Evolutionary conservation across 371 early-diverging fungal species (phyloP).

Genomic region (Mortierella sp.): DNA sequence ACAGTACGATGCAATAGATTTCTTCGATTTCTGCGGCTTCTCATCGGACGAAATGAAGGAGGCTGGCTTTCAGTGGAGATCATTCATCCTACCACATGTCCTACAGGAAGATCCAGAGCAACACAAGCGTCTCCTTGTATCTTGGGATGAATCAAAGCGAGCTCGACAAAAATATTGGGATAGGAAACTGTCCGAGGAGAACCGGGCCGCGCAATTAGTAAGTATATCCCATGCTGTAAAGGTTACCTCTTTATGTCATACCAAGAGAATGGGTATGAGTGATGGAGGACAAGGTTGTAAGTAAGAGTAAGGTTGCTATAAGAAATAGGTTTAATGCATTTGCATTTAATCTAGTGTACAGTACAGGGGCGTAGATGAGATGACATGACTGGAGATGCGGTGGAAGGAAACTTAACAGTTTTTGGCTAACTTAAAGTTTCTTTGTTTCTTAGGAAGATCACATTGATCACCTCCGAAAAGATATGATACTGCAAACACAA

Average conservation of each 20-base stretch:
- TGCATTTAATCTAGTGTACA: no score
- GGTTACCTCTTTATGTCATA: no score
- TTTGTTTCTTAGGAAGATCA: constrained; percentile 26
- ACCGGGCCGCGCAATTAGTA: constrained; percentile 10
- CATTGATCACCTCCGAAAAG: constrained; percentile 11
- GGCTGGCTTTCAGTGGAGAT: constrained; percentile 14
- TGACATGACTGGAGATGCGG: no score
- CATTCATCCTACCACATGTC: no score
- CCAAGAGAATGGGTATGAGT: no score
- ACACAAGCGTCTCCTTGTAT: constrained; percentile 6
- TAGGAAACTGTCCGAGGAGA: constrained; percentile 1
- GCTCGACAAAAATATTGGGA: constrained; percentile 14
- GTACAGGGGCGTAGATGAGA: no score
- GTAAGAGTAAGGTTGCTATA: no score
- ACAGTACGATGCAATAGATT: constrained; percentile 16
- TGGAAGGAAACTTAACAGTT: no score
- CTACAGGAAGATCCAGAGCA: constrained; percentile 5
- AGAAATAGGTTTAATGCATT: no score
- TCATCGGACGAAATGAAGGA: constrained; percentile 4
- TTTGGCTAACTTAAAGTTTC: no score
- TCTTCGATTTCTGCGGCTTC: constrained; percentile 18
- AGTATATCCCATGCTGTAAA: no score
- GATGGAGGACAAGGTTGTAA: no score
- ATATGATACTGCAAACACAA: constrained; percentile 15
- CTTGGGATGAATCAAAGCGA: constrained; percentile 15